Evolutionary conservation across 805 yeast genomes (phyloP), one percentile per base, ranked within the genome.

Genomic region (Monosporozyma aerobia): DNA sequence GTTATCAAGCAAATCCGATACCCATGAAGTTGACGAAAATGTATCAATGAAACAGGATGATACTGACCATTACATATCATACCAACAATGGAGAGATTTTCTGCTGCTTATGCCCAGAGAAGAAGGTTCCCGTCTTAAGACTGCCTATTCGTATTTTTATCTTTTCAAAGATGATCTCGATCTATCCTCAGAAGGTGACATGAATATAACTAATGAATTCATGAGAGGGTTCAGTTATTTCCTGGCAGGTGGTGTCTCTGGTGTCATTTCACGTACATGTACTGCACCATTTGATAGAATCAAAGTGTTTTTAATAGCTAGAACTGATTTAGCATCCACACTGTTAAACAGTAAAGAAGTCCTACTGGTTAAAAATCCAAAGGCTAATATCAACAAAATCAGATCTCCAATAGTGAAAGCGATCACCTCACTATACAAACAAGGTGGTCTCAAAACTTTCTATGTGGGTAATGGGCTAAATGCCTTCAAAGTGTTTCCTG

Each of bases 251-350:
- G 99, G 99, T 0, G 68, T 90, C 22, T 87, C 97, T 1, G 99
- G 99, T 1, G 99, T 92, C 2, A 85, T 94, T 3, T 89, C 97
- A 13, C 81, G 99, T 70, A 90, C 98, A 0, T 85, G 94, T 61
- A 94, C 99, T 0, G 99, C 98, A 0, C 99, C 99, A 10, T 87
- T 94, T 57, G 99, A 94, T 68, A 79, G 99, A 65, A 80, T 94
- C 23, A 94, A 94, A 67, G 98, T 94, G 13, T 94, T 87, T 60
- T 73, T 94, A 49, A 94, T 94, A 62, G 97, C 98, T 1, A 79
- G 96, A 67, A 84, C 96, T 0, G 95, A 86, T 65, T 70, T 86
- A 46, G 76, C 87, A 0, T 83, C 90, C 3, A 85, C 89, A 0
- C 71, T 85, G 5, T 68, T 86, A 47, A 81, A 80, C 54, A 79